Evolutionary conservation across 208 protist genomes (phyloP).

Genomic region (Wallacemonas sp.): DNA sequence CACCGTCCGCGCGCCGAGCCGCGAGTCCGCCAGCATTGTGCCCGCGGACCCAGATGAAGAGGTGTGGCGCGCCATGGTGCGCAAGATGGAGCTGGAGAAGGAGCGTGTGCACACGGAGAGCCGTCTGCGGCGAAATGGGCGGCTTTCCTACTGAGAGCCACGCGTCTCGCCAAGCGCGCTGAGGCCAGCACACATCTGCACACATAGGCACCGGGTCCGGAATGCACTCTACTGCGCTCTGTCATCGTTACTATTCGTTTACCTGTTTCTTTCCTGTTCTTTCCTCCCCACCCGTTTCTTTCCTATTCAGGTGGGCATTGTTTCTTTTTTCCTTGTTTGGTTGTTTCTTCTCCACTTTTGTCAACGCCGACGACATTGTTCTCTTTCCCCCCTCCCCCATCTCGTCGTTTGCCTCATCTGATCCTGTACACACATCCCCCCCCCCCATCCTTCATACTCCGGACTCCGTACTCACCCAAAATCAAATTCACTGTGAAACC

Average conservation of each 20-base stretch:
- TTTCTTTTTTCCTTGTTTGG: neutral
- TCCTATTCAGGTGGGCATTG: neutral
- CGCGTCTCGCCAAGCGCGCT: neutral
- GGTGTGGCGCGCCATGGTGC: conserved; percentile 6
- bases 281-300: neutral
- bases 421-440: no score
- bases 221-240: no score
- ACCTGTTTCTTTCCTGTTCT: no score
- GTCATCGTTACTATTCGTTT: no score
- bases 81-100: conserved; percentile 20
- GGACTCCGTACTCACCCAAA: no score
- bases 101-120: conserved; percentile 10
- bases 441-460: no score
- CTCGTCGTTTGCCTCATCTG: no score
- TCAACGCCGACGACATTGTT: neutral
- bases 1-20: neutral
- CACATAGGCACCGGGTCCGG: no score
- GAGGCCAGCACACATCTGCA: no score
- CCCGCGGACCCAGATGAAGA: conserved; percentile 7
- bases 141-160: neutral
- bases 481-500: no score
- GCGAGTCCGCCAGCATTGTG: neutral
- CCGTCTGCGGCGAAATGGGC: neutral
- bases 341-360: neutral
- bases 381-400: no score